A percentile compares a stretch with the other conserved stretches of the same genome.
phyloP scores from a whole-genome alignment of 306 rosid species.

The Trifolium dubium region DNA sequence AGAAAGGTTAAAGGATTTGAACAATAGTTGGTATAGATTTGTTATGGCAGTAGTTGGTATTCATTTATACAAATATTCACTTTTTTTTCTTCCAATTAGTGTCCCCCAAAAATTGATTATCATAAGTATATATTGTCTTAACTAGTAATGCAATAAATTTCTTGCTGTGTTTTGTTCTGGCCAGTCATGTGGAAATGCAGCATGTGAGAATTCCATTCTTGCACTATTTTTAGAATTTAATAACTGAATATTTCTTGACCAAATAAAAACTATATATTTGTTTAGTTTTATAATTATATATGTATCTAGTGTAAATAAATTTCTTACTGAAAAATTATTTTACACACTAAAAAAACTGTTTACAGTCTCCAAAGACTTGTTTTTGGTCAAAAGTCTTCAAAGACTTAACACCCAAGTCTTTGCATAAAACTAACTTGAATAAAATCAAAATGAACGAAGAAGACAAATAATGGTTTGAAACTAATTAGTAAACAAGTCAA shows the following conservation, averaged over 20 bases:
- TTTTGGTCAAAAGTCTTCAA: not conserved
- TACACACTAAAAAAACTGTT: too few species aligned
- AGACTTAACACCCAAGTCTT: not conserved
- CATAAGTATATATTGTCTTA: not conserved
- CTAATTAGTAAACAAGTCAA: too few species aligned
- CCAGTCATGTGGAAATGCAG: conserved; percentile 23
- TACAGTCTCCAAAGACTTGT: too few species aligned
- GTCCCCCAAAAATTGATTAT: not conserved
- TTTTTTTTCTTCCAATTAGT: not conserved
- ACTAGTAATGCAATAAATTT: conserved; percentile 21
- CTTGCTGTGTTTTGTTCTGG: conserved; percentile 19
- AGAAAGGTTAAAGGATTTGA: conserved; percentile 1
- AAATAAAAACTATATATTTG: too few species aligned
- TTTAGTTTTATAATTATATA: too few species aligned
- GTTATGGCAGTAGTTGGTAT: conserved; percentile 20
- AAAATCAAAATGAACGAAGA: too few species aligned
- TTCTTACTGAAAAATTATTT: too few species aligned
- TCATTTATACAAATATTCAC: not conserved
- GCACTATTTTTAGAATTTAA: too few species aligned
- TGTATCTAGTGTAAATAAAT: too few species aligned
- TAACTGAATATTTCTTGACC: too few species aligned
- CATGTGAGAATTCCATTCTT: not conserved
- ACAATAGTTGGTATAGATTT: conserved; percentile 6
- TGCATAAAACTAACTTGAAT: not conserved
- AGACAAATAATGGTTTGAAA: too few species aligned